Conservation (phyloP, 768 basidiomycete species). For the Cantharellus cinnabarinus region DNA sequence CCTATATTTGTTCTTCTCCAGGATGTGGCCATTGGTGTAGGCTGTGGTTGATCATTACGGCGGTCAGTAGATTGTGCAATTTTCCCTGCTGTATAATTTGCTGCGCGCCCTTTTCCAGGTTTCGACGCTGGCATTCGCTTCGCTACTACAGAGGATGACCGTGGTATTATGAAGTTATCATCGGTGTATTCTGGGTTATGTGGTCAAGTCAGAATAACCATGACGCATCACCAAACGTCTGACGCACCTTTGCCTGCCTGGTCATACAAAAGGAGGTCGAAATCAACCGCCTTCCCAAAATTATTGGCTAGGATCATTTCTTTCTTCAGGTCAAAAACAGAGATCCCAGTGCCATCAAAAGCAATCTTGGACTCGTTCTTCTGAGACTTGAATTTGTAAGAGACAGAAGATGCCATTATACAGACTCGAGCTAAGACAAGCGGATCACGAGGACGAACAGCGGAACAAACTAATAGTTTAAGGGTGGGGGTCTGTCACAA, state of each 20-base stretch:
- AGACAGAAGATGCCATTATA: constrained; percentile 77
- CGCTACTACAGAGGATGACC: constrained; percentile 85
- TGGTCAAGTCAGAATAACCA: background rate
- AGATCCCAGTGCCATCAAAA: constrained; percentile 97
- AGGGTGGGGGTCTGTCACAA: too few relatives aligned
- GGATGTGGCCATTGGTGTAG: constrained; percentile 15
- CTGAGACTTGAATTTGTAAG: constrained; percentile 93
- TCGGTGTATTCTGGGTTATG: constrained; percentile 61
- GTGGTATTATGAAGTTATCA: constrained; percentile 77
- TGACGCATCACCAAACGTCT: background rate
- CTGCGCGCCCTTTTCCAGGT: constrained; percentile 66
- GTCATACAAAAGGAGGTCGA: constrained; percentile 81
- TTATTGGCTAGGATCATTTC: constrained; percentile 95
- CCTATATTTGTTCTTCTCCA: constrained; percentile 44
- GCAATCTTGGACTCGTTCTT: constrained; percentile 87
- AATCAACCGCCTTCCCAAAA: constrained; percentile 90
- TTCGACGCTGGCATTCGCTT: constrained; percentile 71
- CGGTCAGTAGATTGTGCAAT: background rate
- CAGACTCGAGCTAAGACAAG: background rate
- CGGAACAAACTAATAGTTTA: too few relatives aligned
- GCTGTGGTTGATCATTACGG: background rate
- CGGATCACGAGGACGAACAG: background rate
- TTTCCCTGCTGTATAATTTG: constrained; percentile 44
- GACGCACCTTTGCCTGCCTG: constrained; percentile 70
- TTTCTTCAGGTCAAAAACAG: constrained; percentile 96